Percentiles rank a stretch among this genome's conserved stretches.
These are phyloP conservation scores for Curvularia spicifera DNA, from an alignment of 2,329 filamentous ascomycete genomes.

Conservation along the genomic window DNA sequence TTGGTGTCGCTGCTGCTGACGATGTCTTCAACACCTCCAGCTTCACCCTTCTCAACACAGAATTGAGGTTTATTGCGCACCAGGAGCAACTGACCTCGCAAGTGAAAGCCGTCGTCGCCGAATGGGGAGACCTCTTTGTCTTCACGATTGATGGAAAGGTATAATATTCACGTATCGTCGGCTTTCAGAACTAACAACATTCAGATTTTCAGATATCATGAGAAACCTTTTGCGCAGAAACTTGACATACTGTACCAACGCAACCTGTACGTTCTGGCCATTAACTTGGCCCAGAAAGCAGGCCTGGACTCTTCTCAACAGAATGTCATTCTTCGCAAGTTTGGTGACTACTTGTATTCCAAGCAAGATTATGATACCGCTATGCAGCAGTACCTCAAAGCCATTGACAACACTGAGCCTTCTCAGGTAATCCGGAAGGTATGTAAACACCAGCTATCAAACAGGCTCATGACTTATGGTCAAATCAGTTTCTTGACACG, in stretches of 20 bases:
- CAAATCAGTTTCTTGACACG: conserved; percentile 81
- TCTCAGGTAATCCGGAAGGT: conserved; percentile 95
- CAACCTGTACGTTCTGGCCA: conserved; percentile 89
- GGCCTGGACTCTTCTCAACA: conserved; percentile 81
- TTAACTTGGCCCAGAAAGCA: conserved; percentile 89
- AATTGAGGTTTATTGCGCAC: conserved; percentile 87
- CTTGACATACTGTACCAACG: conserved; percentile 92
- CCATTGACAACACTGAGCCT: conserved; percentile 94
- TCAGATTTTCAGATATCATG: conserved; percentile 84
- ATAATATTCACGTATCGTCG: conserved; percentile 12
- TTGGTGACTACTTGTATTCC: conserved; percentile 92
- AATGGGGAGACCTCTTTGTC: conserved; percentile 93
- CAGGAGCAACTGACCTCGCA: conserved; percentile 83
- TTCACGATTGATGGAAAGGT: conserved; percentile 92
- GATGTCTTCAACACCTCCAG: conserved; percentile 85
- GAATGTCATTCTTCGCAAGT: conserved; percentile 89
- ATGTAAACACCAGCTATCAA: conserved; percentile 4
- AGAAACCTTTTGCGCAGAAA: conserved; percentile 88
- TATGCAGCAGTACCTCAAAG: conserved; percentile 98
- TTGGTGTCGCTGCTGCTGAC: conserved; percentile 75
- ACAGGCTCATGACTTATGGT: conserved; percentile 15
- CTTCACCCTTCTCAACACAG: conserved; percentile 90
- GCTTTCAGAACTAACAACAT: conserved; percentile 18
- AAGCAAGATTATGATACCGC: conserved; percentile 96
- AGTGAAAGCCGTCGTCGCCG: conserved; percentile 78